Conservation (phyloP, 306 rosid genomes). For the Lathyrus tuberosus region DNA sequence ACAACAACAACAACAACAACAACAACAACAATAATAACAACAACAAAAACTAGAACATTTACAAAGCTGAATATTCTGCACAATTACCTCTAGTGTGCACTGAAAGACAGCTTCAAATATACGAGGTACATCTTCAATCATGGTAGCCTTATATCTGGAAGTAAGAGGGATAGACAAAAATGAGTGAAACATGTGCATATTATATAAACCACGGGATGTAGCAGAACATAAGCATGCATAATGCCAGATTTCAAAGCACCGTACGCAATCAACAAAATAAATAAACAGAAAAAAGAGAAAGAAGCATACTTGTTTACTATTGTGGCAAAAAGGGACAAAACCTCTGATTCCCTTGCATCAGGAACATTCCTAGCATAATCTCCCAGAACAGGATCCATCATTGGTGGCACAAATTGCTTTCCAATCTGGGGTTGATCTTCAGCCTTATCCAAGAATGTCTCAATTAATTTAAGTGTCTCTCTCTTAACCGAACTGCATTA, state of each 20-base stretch:
- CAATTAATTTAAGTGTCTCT: constrained; percentile 94
- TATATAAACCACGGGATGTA: not conserved
- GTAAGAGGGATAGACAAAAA: constrained; percentile 18
- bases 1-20: not conserved
- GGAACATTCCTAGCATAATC: constrained; percentile 98
- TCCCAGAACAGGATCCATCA: constrained; percentile 98
- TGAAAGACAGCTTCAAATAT: constrained; percentile 98
- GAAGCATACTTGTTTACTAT: constrained; percentile 78
- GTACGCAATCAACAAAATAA: constrained; percentile 10
- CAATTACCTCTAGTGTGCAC: constrained; percentile 92
- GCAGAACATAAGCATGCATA: constrained; percentile 7
- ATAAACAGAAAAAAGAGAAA: not conserved
- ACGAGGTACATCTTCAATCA: constrained; percentile 94
- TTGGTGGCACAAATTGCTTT: constrained; percentile 97
- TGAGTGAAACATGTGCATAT: not conserved
- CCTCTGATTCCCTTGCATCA: constrained; percentile 99
- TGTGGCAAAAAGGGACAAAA: constrained; percentile 95
- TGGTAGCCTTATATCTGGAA: constrained; percentile 81
- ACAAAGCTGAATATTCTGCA: constrained; percentile 17
- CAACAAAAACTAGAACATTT: constrained; percentile 8
- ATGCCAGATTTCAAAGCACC: constrained; percentile 23
- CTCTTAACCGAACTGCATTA: constrained; percentile 89
- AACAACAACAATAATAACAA: not conserved
- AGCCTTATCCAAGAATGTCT: constrained; percentile 97
- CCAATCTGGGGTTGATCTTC: constrained; percentile 98